phyloP scores from a whole-genome alignment of 495 filamentous ascomycete genomes.

The Neurospora africana region DNA sequence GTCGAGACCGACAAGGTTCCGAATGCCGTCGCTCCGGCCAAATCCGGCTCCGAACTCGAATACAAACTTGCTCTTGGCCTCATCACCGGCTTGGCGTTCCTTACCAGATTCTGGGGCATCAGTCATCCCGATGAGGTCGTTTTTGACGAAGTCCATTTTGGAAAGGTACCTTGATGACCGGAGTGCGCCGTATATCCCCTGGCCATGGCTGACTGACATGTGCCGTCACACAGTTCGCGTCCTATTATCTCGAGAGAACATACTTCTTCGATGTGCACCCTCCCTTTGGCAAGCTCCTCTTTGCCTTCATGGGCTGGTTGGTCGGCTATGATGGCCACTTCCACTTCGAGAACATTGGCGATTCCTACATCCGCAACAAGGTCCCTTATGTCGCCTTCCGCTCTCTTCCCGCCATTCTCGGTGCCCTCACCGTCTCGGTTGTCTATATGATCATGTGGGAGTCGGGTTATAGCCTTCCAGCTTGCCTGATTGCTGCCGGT shows the following conservation, averaged over 20 bases:
- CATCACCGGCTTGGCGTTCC: constrained; percentile 74
- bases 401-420: constrained; percentile 83
- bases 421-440: constrained; percentile 86
- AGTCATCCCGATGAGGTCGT: constrained; percentile 92
- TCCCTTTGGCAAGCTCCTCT: constrained; percentile 83
- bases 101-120: constrained; percentile 91
- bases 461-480: constrained; percentile 90
- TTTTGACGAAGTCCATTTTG: constrained; percentile 99
- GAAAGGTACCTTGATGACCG: constrained; percentile 51
- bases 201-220: constrained; percentile 10
- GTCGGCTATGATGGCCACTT: constrained; percentile 93
- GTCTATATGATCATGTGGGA: constrained; percentile 99
- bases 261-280: constrained; percentile 99
- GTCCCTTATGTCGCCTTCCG: constrained; percentile 95
- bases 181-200: not conserved
- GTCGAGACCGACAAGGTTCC: constrained; percentile 36
- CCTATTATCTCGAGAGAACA: constrained; percentile 91
- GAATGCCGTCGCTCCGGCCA: constrained; percentile 15
- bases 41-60: constrained; percentile 53
- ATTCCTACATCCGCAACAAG: constrained; percentile 94
- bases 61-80: constrained; percentile 72
- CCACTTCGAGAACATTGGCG: constrained; percentile 97
- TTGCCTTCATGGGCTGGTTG: constrained; percentile 93
- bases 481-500: constrained; percentile 74
- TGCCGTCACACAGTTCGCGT: constrained; percentile 58